A percentile compares a stretch with the other conserved stretches of the same genome.
phyloP scores from a whole-genome alignment of 305 asterid genomes.

The Fraxinus velutina region DNA sequence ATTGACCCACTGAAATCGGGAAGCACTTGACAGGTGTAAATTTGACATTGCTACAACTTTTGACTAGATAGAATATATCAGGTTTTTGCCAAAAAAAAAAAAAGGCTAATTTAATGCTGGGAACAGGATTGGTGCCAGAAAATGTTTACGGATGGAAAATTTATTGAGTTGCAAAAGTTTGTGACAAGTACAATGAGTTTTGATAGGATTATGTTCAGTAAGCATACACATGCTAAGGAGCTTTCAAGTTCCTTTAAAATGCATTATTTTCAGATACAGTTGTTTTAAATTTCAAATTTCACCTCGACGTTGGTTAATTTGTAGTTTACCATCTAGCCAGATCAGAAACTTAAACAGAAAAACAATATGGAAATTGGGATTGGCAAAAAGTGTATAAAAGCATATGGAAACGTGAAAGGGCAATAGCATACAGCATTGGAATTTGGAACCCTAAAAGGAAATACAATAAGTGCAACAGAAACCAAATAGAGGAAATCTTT shows the following conservation, averaged over 20 bases:
- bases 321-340: conserved; percentile 1
- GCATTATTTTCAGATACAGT: neutral
- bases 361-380: conserved; percentile 5
- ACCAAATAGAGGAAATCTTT: neutral
- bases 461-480: neutral
- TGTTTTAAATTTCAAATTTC: neutral
- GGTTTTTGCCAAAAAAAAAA: neutral
- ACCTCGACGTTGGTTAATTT: neutral
- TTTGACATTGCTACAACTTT: neutral
- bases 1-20: neutral
- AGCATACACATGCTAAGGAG: neutral
- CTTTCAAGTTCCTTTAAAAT: neutral
- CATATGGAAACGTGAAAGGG: conserved; percentile 6
- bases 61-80: neutral
- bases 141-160: neutral
- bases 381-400: neutral
- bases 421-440: neutral
- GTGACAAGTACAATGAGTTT: neutral
- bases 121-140: neutral
- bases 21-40: neutral
- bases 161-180: neutral
- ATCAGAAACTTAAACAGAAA: neutral
- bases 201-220: neutral
- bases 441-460: neutral
- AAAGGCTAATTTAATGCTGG: neutral